Base-by-base conservation (phyloP, 768 basidiomycete species). In the Tylopilus intermedius region DNA sequence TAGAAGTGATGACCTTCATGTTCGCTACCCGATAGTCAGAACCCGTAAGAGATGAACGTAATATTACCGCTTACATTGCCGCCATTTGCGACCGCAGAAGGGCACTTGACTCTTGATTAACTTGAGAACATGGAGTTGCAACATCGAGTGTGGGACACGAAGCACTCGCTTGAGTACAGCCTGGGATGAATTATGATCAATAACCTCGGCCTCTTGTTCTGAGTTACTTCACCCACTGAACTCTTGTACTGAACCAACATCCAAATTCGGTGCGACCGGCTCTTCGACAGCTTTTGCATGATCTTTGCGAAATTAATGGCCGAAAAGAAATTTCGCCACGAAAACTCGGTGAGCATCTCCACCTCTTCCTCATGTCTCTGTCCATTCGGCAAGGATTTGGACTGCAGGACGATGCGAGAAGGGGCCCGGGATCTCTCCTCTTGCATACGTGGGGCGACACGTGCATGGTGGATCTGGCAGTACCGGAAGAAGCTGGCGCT, bases 1-100 rank as follows among this genome's bases (percentile, higher is more conserved):
- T 97, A 15, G 94, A 85, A 8, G 96, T 99, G 61, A 99, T 98
- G 51, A 98, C 90, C 72, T 99, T 98, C 96, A 99, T 99, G 69
- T 98, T 99, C 21, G 92, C 95, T 98, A 13, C 14, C 38, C 29
- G 64, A 46, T 47, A 30, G 33, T 67, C 40, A 67, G 57, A 45
- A 47, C 30, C 3, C n/a, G 26, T 37, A 32, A 42, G 33, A 30
- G 4, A n/a, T 38, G 24, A 35, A 48, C 21, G 21, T 18, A 51
- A 39, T 48, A 51, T 48, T 45, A 45, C 41, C 68, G 81, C 18
- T 62, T 71, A 96, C 94, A 88, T 75, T 96, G 94, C 47, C 95
- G 79, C 96, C 96, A 99, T 72, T 95, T 97, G 39, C 95, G 79
- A 18, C 95, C 96, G 64, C 93, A 95, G 69, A 93, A 97, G 2